Base-by-base conservation (phyloP, 2,329 filamentous ascomycete genomes). In the Parastagonospora nodorum region DNA sequence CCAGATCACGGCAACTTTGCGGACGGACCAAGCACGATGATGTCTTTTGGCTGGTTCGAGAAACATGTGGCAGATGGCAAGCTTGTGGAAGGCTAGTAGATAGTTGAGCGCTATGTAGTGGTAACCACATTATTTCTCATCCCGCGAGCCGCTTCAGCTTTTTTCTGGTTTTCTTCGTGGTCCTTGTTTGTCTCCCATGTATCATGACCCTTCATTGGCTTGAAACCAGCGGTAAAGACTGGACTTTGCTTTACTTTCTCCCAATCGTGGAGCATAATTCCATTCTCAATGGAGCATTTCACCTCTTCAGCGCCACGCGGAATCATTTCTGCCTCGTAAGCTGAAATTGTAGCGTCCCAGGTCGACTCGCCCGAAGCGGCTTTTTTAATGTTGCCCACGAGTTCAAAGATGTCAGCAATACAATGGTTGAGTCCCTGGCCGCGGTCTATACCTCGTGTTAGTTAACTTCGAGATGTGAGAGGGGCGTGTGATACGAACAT, bases 261-360 rank as follows among this genome's bases (percentile, higher is more conserved):
- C 45, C 45, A 47, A 36, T 41, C 45, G 36, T 47, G 45, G 4
- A 47, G 45, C 45, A 47, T 47, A n/a, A 47, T 47, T 2, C 45
- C 45, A 29, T 47, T 47, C 36, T 47, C 36, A 15, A 47, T 27
- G 7, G 45, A 47, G 16, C 45, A 47, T 8, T 33, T 41, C 24
- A 47, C 45, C 33, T 47, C 45, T 14, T 47, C 45, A 4, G 24
- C 8, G 6, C 45, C 45, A 15, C 45, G 36, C 15, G 45, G 45
- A 27, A 47, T 41, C 9, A 47, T 14, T 24, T 41, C 45, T 12
- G 24, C 36, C 19, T 47, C 45, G 7, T 47, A 47, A 7, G 28
- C 45, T 4, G 15, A 28, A 19, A 47, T 47, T 11, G 45, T 36
- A 31, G 3, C 45, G 2, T 9, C 37, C 35, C 31, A 33, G n/a